Conservation (phyloP, 306 rosid species). For the Quercus gilva region DNA sequence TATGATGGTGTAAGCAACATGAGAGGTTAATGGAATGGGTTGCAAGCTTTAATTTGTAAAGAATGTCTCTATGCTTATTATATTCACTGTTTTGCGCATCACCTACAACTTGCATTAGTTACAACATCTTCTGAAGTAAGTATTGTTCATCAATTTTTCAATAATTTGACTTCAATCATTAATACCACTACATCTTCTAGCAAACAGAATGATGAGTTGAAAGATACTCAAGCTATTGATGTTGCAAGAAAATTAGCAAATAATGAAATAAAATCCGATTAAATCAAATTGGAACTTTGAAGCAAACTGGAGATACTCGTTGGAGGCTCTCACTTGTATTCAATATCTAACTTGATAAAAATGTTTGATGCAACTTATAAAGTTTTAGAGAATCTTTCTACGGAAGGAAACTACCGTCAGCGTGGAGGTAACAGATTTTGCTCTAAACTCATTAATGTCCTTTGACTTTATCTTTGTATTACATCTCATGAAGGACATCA, state of each 20-base stretch:
- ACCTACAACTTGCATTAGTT: neutral
- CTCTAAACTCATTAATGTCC: no score
- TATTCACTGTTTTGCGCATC: slow-evolving; percentile 4
- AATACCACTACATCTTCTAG: neutral
- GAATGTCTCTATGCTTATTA: neutral
- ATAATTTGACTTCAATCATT: neutral
- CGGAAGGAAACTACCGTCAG: no score
- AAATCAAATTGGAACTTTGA: neutral
- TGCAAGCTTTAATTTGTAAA: no score
- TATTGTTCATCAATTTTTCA: neutral
- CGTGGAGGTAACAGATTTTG: no score
- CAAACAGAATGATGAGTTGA: neutral
- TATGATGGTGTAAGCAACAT: no score
- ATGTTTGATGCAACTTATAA: no score
- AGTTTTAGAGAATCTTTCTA: no score
- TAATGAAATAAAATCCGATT: neutral
- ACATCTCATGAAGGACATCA: no score
- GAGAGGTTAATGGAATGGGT: no score
- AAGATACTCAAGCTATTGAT: neutral
- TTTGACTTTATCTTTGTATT: no score
- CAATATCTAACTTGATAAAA: neutral
- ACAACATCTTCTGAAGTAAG: neutral
- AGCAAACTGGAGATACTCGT: neutral
- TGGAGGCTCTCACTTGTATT: neutral
- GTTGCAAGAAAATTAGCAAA: neutral